Evolutionary conservation across 73 alveolate genomes (phyloP).

Genomic region (Paramecium caudatum): DNA sequence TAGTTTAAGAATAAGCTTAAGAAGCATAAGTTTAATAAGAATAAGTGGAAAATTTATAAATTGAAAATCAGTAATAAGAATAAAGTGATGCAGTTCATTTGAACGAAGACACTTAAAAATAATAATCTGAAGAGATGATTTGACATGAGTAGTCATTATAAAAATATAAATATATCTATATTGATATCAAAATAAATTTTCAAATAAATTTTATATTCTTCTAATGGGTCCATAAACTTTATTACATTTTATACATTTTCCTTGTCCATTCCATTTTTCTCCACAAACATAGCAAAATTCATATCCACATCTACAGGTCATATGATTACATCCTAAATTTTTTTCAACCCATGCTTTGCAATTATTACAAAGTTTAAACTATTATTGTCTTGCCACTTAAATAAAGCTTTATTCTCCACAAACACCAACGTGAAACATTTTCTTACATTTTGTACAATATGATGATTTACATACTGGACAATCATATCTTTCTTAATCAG

Average conservation of each 20-base stretch:
- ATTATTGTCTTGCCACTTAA: background rate
- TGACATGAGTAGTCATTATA: too few species aligned
- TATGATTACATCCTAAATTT: conserved; percentile 17
- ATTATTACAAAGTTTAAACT: background rate
- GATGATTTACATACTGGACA: background rate
- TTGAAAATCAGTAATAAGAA: background rate
- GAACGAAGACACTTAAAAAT: too few species aligned
- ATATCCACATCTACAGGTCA: background rate
- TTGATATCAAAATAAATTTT: too few species aligned
- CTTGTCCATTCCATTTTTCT: background rate
- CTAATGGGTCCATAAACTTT: too few species aligned
- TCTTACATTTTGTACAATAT: background rate
- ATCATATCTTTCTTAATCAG: background rate
- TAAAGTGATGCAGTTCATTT: too few species aligned
- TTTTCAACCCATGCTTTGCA: background rate
- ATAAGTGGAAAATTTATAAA: background rate
- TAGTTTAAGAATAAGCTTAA: background rate
- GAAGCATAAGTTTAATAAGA: background rate
- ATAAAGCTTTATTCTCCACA: conserved; percentile 30
- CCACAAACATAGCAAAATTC: conserved; percentile 27
- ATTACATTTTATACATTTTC: too few species aligned
- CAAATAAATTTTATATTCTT: too few species aligned
- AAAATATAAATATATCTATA: too few species aligned
- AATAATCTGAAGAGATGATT: too few species aligned
- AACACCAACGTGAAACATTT: background rate